These are phyloP conservation scores for Suillus plorans DNA, from an alignment of 768 basidiomycete genomes.

Conservation along the genomic window DNA sequence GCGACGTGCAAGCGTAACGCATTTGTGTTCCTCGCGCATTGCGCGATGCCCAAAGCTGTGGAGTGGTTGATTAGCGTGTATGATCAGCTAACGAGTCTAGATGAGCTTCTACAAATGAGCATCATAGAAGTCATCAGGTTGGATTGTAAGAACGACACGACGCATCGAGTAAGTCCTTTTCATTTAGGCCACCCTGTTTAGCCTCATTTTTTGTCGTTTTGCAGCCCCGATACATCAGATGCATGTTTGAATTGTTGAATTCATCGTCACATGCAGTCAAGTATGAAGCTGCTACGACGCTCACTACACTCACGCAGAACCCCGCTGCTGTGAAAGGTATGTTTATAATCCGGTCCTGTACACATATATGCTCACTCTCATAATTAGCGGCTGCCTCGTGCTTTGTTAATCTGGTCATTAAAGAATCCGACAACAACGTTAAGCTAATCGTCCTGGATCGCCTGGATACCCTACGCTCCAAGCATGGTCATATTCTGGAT, in stretches of 20 bases:
- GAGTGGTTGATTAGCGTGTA: constrained; percentile 87
- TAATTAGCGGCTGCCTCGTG: constrained; percentile 79
- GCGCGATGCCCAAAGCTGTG: constrained; percentile 86
- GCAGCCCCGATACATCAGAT: constrained; percentile 90
- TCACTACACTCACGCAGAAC: constrained; percentile 93
- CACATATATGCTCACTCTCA: constrained; percentile 4
- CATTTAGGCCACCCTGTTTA: neutral
- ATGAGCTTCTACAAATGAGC: constrained; percentile 93
- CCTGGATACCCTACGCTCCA: constrained; percentile 75
- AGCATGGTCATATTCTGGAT: constrained; percentile 88
- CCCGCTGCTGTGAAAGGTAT: constrained; percentile 93
- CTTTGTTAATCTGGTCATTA: constrained; percentile 85
- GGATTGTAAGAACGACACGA: constrained; percentile 40
- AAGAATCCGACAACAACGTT: constrained; percentile 99
- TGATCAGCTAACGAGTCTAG: constrained; percentile 78
- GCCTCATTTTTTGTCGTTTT: constrained; percentile 7
- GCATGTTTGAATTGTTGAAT: constrained; percentile 81
- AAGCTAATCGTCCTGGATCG: constrained; percentile 96
- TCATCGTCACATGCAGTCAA: constrained; percentile 91
- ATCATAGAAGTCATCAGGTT: constrained; percentile 90
- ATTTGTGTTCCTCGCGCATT: constrained; percentile 21
- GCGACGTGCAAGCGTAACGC: neutral
- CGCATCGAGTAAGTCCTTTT: constrained; percentile 64
- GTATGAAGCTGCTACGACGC: constrained; percentile 94
- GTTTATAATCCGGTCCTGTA: constrained; percentile 8